Conservation (phyloP, 2,329 filamentous ascomycete genomes). For the Madurella mycetomatis region DNA sequence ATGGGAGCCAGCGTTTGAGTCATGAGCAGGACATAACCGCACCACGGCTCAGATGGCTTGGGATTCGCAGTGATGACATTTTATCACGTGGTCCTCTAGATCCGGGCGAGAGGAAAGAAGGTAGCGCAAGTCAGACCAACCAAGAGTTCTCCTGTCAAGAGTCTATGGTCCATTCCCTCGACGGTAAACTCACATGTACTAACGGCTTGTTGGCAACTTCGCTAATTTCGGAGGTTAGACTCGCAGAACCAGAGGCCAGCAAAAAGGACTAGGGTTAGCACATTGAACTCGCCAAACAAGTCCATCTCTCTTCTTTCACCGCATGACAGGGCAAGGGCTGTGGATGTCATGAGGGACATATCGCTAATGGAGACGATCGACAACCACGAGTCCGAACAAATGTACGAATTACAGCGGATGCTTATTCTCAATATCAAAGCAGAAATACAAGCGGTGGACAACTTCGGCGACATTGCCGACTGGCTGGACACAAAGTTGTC, state of each 20-base stretch:
- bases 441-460: constrained; percentile 69
- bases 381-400: constrained; percentile 37
- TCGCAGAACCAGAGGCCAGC: constrained; percentile 9
- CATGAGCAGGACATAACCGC: constrained; percentile 54
- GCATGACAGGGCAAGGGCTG: constrained; percentile 56
- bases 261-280: constrained; percentile 12
- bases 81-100: neutral
- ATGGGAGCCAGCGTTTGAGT: constrained; percentile 58
- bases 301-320: constrained; percentile 39
- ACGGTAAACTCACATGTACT: constrained; percentile 9
- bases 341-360: constrained; percentile 46
- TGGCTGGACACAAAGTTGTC: constrained; percentile 48
- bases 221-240: neutral
- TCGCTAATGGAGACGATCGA: constrained; percentile 22
- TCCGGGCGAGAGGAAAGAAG: neutral
- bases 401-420: constrained; percentile 65
- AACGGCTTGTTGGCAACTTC: too few species aligned
- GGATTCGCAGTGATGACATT: constrained; percentile 47
- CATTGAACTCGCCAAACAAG: constrained; percentile 8
- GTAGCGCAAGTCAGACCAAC: constrained; percentile 11
- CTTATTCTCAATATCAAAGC: constrained; percentile 69
- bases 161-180: constrained; percentile 6
- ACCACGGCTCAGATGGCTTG: constrained; percentile 59
- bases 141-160: constrained; percentile 17
- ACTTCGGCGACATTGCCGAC: constrained; percentile 43